Base-by-base conservation (phyloP, 768 basidiomycete genomes). In the Suillus bovinus region DNA sequence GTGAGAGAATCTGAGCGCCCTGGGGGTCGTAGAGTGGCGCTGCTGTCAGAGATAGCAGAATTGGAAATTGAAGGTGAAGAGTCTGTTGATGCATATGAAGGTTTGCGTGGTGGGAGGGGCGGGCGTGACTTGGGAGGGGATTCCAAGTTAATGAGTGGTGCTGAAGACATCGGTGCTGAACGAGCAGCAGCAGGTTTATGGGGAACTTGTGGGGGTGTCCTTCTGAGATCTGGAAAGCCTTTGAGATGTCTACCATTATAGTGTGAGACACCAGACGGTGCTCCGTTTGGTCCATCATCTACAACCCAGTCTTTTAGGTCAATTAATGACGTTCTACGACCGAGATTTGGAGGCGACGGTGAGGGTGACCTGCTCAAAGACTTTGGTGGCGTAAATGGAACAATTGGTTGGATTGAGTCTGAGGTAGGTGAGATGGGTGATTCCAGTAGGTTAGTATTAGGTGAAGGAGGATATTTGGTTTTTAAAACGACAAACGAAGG, bases 271-370 rank as follows among this genome's bases (percentile, higher is more conserved):
- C 58, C 24, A n/a, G 68, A 64, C 34, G 61, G 64, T 3, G 47
- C 59, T n/a, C 67, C 66, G 6, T 76, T 71, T 27, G 82, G 79
- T 11, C 83, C 85, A 65, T 87, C 86, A 54, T 87, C 88, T 59
- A 89, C 77, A 59, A 89, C 82, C 88, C 89, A 90, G 72, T 91
- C 89, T 61, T 82, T 83, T 62, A 91, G 78, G 74, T 91, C 89
- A 66, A 90, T 83, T 58, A 89, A 77, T 39, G 89, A 89, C 0
- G 85, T 78, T 69, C 83, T 86, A 38, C 81, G 77, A 49, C 66
- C 63, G 34, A 77, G 63, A 41, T 66, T 68, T 13, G 80, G 79
- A 0, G 83, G 81, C 0, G 85, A 84, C 5, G 83, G 78, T 2
- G 85, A 84, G 38, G 65, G 65, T 44, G 74, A 75, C 53, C 65